Percentiles rank a stretch among this genome's conserved stretches.
Conservation (phyloP, 2,329 filamentous ascomycete genomes). For the Pseudogymnoascus sp. region DNA sequence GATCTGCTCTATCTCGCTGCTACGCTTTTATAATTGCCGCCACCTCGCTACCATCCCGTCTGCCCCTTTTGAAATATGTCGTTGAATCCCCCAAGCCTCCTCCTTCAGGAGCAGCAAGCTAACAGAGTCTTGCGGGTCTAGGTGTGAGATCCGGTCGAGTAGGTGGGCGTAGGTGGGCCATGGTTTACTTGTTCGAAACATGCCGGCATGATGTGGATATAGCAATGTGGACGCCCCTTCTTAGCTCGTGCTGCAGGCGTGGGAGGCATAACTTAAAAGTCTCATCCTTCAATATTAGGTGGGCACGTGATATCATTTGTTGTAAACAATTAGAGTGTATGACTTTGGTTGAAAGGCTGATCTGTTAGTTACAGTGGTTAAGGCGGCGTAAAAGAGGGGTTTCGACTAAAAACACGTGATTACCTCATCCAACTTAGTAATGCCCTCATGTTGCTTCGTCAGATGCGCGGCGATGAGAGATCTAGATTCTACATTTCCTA, state of each 20-base stretch:
- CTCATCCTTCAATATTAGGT: neutral
- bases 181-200: neutral
- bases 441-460: neutral
- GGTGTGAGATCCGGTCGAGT: neutral
- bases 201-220: slow-evolving; percentile 1
- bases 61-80: neutral
- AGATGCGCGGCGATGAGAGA: neutral
- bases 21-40: neutral
- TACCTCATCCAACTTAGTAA: neutral
- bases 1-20: neutral
- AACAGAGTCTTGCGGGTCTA: neutral
- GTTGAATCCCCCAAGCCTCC: neutral
- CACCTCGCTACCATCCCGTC: neutral
- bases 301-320: neutral
- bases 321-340: neutral
- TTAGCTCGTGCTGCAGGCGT: neutral
- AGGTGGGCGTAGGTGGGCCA: neutral
- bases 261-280: neutral
- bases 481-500: neutral
- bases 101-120: neutral
- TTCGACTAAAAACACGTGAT: neutral
- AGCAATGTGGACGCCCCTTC: neutral
- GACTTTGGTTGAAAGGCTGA: neutral
- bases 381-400: too few relatives aligned
- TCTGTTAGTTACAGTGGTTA: too few relatives aligned